Evolutionary conservation across 306 rosid genomes (phyloP), one percentile per base, ranked within the genome.

Genomic region (Acacia confusa): DNA sequence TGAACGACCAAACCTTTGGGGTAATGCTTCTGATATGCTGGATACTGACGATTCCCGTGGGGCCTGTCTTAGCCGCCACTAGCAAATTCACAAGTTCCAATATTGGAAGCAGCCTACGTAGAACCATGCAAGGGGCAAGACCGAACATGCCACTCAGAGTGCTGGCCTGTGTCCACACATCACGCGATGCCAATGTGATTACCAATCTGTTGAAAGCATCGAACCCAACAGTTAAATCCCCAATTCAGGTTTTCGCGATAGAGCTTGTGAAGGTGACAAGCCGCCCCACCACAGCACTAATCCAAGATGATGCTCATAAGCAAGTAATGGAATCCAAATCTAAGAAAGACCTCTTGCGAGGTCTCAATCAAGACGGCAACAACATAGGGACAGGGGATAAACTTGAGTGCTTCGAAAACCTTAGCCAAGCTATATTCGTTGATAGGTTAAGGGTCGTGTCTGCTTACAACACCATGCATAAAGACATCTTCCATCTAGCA

Each of bases 1-100:
- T 87, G 45, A n/a, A 38, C 44, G 64, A 34, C 28, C 79, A 78
- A 75, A 36, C 77, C 9, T 87, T 13, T 47, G 84, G 71, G 20
- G 85, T 84, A 41, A 87, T 87, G 87, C 25, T 87, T 17, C 0
- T 87, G n/a, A 75, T 79, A 1, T 84, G 85, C 72, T 84, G 85
- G 87, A 14, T 84, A 25, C 78, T 87, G 84, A 78, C 89, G 7
- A 25, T 80, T 44, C 80, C 82, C 0, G 79, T 65, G 11, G 85
- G 87, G 15, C 82, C 87, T 7, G 0, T 78, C 43, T 75, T 84
- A 10, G 72, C 47, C 2, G 44, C 65, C 9, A 70, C 34, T 70
- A 34, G 72, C 13, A 32, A 47, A 14, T 5, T 72, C 61, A 20
- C 9, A 0, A 2, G 32, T 4, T 16, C 36, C 2, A 24, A 15